Conservation (phyloP, 257 asterid species). For the Verbascum thapsus region DNA sequence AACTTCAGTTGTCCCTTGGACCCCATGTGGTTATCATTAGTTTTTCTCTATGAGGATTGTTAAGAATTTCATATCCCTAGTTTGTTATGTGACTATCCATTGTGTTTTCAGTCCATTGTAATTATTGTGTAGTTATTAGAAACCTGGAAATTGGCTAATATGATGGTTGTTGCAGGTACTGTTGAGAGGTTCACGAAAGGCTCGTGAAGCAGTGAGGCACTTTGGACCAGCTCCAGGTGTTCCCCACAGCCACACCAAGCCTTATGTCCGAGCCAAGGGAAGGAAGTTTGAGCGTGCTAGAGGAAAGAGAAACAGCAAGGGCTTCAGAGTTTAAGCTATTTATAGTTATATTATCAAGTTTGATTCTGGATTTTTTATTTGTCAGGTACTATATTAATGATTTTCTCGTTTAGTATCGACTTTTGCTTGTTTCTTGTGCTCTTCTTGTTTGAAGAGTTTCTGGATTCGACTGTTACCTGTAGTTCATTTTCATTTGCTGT, state of each 20-base stretch:
- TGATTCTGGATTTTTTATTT: conserved; percentile 24
- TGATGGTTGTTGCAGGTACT: conserved; percentile 55
- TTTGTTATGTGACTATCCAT: too few relatives aligned
- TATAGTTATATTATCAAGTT: conserved; percentile 11
- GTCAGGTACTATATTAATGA: conserved; percentile 20
- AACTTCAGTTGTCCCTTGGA: too few relatives aligned
- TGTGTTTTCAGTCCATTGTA: too few relatives aligned
- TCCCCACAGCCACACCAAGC: conserved; percentile 96
- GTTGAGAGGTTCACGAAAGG: conserved; percentile 77
- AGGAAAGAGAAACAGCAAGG: conserved; percentile 83
- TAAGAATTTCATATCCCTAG: too few relatives aligned
- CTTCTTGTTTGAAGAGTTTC: conserved; percentile 1
- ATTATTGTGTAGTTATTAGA: too few relatives aligned
- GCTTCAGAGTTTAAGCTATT: conserved; percentile 67
- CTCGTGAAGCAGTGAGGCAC: conserved; percentile 96
- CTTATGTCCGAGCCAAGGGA: conserved; percentile 89
- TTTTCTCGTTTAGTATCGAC: conserved; percentile 7
- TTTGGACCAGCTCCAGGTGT: conserved; percentile 99
- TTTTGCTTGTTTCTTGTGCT: neutral
- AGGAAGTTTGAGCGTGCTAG: conserved; percentile 91
- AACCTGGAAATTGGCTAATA: too few relatives aligned
- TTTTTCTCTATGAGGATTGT: too few relatives aligned
- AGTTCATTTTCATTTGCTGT: conserved; percentile 6
- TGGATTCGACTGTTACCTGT: conserved; percentile 24
- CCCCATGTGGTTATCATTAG: too few relatives aligned